Percentiles rank a stretch among this genome's conserved stretches.
Conservation (phyloP, 2,329 filamentous ascomycete species). For the Trichoderma arundinaceum region DNA sequence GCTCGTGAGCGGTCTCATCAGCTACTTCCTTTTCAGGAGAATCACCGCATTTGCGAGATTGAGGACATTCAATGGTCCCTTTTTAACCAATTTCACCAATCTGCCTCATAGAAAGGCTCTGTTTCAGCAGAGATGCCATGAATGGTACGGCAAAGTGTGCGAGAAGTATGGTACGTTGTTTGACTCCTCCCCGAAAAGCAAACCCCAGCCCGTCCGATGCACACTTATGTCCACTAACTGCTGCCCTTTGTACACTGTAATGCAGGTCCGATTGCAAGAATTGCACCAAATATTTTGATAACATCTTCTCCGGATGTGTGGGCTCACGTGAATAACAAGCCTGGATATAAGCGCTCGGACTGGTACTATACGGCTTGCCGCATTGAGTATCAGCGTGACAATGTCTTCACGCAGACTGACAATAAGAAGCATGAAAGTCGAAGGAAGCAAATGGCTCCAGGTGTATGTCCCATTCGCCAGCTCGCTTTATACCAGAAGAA, state of each 20-base stretch:
- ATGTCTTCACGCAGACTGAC: slow-evolving; percentile 58
- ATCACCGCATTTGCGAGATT: slow-evolving; percentile 32
- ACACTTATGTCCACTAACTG: not conserved
- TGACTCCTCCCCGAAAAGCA: not conserved
- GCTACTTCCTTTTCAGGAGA: slow-evolving; percentile 11
- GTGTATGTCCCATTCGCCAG: slow-evolving; percentile 45
- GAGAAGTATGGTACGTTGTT: slow-evolving; percentile 38
- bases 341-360: slow-evolving; percentile 48
- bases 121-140: slow-evolving; percentile 34
- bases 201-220: not conserved
- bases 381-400: slow-evolving; percentile 57
- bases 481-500: not conserved
- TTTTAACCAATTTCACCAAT: slow-evolving; percentile 35
- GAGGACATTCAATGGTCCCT: slow-evolving; percentile 37
- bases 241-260: not conserved
- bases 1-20: slow-evolving; percentile 8
- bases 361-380: slow-evolving; percentile 55
- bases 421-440: slow-evolving; percentile 53
- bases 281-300: slow-evolving; percentile 55
- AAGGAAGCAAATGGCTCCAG: slow-evolving; percentile 57
- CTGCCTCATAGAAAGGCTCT: slow-evolving; percentile 39
- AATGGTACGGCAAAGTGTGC: slow-evolving; percentile 39
- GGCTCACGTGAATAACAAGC: slow-evolving; percentile 50
- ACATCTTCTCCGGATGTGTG: slow-evolving; percentile 56
- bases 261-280: slow-evolving; percentile 39